phyloP scores from a whole-genome alignment of 257 asterid genomes.

The Penstemon barbatus region DNA sequence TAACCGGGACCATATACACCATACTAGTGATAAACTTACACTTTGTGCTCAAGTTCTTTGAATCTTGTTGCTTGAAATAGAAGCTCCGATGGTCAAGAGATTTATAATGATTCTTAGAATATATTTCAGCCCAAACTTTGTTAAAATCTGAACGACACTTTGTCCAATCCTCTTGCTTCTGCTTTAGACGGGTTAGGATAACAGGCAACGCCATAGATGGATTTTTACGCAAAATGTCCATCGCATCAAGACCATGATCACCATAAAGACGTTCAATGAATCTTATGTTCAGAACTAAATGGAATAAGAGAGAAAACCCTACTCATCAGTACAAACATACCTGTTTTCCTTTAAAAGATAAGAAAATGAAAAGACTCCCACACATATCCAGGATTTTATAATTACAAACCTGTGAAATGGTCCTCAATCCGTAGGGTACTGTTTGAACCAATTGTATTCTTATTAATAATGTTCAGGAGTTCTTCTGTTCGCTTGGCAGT shows the following conservation, averaged over 20 bases:
- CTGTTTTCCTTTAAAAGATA: conserved; percentile 12
- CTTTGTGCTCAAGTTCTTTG: conserved; percentile 64
- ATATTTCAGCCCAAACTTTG: conserved; percentile 70
- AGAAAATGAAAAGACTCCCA: conserved; percentile 1
- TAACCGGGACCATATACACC: conserved; percentile 10
- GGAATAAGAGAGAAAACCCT: conserved; percentile 29
- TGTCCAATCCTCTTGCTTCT: conserved; percentile 98
- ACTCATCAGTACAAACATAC: conserved; percentile 15
- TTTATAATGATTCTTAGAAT: conserved; percentile 64
- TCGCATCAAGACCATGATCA: conserved; percentile 97
- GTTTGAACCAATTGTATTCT: conserved; percentile 58
- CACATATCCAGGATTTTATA: conserved; percentile 16
- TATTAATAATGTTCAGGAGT: conserved; percentile 57
- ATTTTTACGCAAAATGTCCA: conserved; percentile 87
- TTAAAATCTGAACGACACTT: conserved; percentile 62
- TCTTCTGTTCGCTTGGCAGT: conserved; percentile 85
- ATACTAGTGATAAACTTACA: conserved; percentile 53
- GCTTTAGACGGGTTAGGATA: conserved; percentile 84
- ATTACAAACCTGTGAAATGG: conserved; percentile 75
- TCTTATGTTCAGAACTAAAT: conserved; percentile 75
- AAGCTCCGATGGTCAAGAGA: conserved; percentile 72
- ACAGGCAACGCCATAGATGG: conserved; percentile 79
- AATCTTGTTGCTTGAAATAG: conserved; percentile 73
- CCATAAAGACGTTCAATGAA: conserved; percentile 98
- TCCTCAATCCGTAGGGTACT: conserved; percentile 69